Base-by-base conservation (phyloP, 441 rosid genomes). In the Gossypium schwendimanii region DNA sequence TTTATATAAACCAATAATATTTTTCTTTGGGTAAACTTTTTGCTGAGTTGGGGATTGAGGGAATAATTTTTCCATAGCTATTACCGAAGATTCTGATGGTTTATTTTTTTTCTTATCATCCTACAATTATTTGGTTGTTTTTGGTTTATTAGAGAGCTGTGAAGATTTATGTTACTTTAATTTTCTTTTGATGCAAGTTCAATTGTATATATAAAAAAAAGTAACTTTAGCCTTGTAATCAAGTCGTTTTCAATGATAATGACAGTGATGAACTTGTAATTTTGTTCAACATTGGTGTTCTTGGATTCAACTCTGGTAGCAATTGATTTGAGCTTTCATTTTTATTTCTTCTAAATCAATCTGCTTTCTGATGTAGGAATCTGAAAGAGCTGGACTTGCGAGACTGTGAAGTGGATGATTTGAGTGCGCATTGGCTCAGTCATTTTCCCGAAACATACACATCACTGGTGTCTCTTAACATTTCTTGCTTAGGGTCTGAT, bases 381-480 rank as follows among this genome's bases (percentile, higher is more conserved):
- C 81, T 94, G 78, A 86, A 78, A 80, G 96, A 81, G 82, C 79
- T 94, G 57, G 97, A 94, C 80, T 76, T 94, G 82, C 81, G 88
- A 72, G 98, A 94, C 71, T 84, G 96, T 69, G 91, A 88, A 61
- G 96, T 94, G 72, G 97, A 91, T 41, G 98, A 94, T 83, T 73
- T 78, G 20, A 88, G 93, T 80, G 96, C 91, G 72, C 89, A 87
- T 36, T 94, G 97, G 97, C 88, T 94, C 67, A 87, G 92, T 80
- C 85, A 84, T 67, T 94, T 94, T 69, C 97, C 98, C 0, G 92
- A 91, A 9, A 72, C 90, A 2, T 90, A 71, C 75, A 89, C 93
- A 1, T 90, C 96, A 20, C 63, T 91, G 21, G 88, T 83, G 57
- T 84, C 97, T 74, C 93, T 94, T 67, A 93, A 94, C 80, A 90